Evolutionary conservation across 2,329 filamentous ascomycete species (phyloP).

Genomic region (Colletotrichum australisinense): DNA sequence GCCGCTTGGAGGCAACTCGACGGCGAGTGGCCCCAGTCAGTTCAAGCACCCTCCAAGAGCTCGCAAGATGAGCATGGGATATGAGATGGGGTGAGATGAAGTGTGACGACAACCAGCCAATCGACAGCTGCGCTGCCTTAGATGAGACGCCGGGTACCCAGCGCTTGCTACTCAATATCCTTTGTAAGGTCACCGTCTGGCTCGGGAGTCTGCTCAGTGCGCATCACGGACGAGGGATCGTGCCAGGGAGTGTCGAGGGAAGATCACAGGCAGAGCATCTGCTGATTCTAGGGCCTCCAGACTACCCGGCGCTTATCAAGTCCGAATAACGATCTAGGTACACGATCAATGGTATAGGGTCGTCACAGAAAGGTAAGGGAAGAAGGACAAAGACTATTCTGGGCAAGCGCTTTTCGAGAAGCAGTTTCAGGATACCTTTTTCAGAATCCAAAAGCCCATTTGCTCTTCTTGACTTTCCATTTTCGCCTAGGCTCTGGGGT

Average conservation of each 20-base stretch:
- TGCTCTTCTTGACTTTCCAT: constrained; percentile 11
- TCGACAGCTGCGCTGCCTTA: constrained; percentile 21
- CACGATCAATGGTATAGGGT: constrained; percentile 15
- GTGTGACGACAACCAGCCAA: constrained; percentile 29
- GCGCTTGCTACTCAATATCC: constrained; percentile 15
- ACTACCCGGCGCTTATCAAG: constrained; percentile 28
- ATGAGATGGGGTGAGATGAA: constrained; percentile 34
- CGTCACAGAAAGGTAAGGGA: constrained; percentile 13
- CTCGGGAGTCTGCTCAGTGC: constrained; percentile 17
- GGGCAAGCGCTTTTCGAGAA: constrained; percentile 23
- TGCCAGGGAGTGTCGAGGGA: constrained; percentile 25
- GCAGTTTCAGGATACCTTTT: constrained; percentile 34
- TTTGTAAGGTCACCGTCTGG: constrained; percentile 20
- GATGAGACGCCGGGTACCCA: constrained; percentile 33
- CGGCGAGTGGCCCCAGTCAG: constrained; percentile 18
- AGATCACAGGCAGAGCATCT: constrained; percentile 11
- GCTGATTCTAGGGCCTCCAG: constrained; percentile 4
- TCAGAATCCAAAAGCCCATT: constrained; percentile 12
- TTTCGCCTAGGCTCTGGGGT: constrained; percentile 2
- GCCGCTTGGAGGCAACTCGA: constrained; percentile 21
- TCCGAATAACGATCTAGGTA: constrained; percentile 21
- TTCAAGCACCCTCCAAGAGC: constrained; percentile 21
- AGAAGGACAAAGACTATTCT: constrained; percentile 12
- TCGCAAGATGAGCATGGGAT: constrained; percentile 30
- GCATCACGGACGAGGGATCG: constrained; percentile 27